phyloP scores from a whole-genome alignment of 2,329 filamentous ascomycete genomes.

The Claviceps pusilla region DNA sequence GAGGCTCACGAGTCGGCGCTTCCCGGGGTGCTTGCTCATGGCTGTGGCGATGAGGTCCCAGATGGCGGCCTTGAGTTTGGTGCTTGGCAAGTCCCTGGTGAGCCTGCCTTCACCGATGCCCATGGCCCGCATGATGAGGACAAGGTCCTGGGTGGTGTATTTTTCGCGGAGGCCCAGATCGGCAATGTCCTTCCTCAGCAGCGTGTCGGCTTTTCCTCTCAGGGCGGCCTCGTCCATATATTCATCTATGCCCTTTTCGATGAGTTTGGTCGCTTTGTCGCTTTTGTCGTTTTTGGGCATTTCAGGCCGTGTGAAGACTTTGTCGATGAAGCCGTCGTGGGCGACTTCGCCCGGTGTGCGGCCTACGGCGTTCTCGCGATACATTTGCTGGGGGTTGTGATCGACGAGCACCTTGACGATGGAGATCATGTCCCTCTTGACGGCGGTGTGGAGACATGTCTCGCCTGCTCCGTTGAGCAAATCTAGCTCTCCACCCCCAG shows the following conservation, averaged over 20 bases:
- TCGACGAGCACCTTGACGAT: slow-evolving; percentile 34
- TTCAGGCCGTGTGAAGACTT: slow-evolving; percentile 16
- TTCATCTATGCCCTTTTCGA: slow-evolving; percentile 1
- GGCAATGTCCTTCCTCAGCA: slow-evolving; percentile 8
- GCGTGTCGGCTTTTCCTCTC: slow-evolving; percentile 9
- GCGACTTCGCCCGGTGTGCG: slow-evolving; percentile 57
- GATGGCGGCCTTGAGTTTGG: slow-evolving; percentile 11
- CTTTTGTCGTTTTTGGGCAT: not conserved
- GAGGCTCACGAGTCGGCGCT: slow-evolving; percentile 37
- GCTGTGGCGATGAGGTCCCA: slow-evolving; percentile 21
- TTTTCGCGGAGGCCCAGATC: slow-evolving; percentile 14
- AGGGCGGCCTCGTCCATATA: slow-evolving; percentile 2
- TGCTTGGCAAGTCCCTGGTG: slow-evolving; percentile 2
- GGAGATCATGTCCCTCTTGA: slow-evolving; percentile 22
- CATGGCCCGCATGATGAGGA: slow-evolving; percentile 14
- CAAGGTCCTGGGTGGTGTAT: slow-evolving; percentile 14
- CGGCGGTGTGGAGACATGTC: slow-evolving; percentile 45
- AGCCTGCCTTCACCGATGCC: slow-evolving; percentile 10
- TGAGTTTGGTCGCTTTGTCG: slow-evolving; percentile 6
- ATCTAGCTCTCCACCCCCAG: slow-evolving; percentile 38
- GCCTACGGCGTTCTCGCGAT: slow-evolving; percentile 62
- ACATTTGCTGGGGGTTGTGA: slow-evolving; percentile 42
- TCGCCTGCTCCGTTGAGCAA: slow-evolving; percentile 51
- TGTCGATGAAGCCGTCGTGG: slow-evolving; percentile 35
- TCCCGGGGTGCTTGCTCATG: slow-evolving; percentile 18